Conservation (phyloP, 306 rosid species). For the Cucumis sativus region DNA sequence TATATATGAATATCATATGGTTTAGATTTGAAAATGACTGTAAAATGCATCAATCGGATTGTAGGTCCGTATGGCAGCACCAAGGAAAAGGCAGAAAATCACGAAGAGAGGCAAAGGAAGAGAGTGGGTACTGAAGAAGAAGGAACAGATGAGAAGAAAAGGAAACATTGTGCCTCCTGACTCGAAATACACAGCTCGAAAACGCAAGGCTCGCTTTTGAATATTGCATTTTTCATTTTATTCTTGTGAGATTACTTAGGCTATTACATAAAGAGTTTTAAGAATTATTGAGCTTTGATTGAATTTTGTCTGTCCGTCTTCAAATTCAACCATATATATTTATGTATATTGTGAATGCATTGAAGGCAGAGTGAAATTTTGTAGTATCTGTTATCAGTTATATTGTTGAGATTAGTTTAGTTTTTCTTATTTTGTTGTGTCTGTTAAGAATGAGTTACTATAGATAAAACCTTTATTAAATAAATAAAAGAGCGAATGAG, state of each 20-base stretch:
- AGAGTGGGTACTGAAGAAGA: conserved; percentile 77
- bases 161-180: conserved; percentile 67
- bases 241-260: not conserved
- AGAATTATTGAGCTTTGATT: not conserved
- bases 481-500: no score
- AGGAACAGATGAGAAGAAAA: conserved; percentile 83
- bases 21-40: not conserved
- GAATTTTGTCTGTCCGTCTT: not conserved
- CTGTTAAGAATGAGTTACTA: no score
- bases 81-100: conserved; percentile 51
- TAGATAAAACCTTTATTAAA: no score
- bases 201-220: conserved; percentile 74
- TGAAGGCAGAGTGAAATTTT: not conserved
- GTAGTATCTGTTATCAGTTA: not conserved
- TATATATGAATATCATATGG: not conserved
- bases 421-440: no score
- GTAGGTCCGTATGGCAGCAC: conserved; percentile 63
- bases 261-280: not conserved
- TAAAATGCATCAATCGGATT: not conserved
- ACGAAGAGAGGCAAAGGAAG: conserved; percentile 53
- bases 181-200: conserved; percentile 74
- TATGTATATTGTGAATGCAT: not conserved
- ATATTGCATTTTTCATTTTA: not conserved
- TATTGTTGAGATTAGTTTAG: no score
- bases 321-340: not conserved